These are phyloP conservation scores for Fusarium brachygibbosum DNA, from an alignment of 2,329 filamentous ascomycete genomes.

Conservation along the genomic window DNA sequence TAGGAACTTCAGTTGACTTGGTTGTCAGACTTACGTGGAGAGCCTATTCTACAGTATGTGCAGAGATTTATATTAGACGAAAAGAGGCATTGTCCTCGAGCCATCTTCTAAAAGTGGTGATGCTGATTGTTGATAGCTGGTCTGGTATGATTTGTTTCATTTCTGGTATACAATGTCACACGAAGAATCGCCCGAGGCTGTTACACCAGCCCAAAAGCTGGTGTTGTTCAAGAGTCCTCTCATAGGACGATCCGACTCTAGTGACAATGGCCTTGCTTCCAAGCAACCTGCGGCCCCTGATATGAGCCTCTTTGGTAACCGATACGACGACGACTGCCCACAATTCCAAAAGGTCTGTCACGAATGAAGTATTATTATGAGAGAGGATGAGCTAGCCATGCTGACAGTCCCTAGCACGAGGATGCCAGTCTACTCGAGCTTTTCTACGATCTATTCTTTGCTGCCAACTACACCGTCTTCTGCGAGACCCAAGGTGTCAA, in stretches of 20 bases:
- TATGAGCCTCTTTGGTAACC: slow-evolving; percentile 45
- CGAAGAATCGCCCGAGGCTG: slow-evolving; percentile 9
- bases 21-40: neutral
- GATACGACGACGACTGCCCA: slow-evolving; percentile 43
- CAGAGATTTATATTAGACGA: neutral
- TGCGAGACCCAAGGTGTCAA: slow-evolving; percentile 52
- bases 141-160: no score
- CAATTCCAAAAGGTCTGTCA: slow-evolving; percentile 46
- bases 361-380: no score
- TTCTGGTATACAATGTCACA: slow-evolving; percentile 35
- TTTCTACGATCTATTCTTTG: slow-evolving; percentile 58
- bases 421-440: slow-evolving; percentile 56
- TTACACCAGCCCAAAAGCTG: slow-evolving; percentile 47
- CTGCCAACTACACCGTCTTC: slow-evolving; percentile 75
- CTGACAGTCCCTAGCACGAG: slow-evolving; percentile 47
- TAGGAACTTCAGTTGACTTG: neutral
- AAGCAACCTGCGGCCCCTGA: slow-evolving; percentile 26
- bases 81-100: neutral
- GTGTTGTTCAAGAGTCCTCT: slow-evolving; percentile 53
- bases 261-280: slow-evolving; percentile 10
- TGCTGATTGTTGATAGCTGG: neutral
- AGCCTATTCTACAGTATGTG: slow-evolving; percentile 2
- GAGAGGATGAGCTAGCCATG: neutral
- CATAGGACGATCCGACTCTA: slow-evolving; percentile 32
- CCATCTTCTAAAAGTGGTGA: neutral